phyloP scores from a whole-genome alignment of 345 rosid genomes.

The Brassica napus region DNA sequence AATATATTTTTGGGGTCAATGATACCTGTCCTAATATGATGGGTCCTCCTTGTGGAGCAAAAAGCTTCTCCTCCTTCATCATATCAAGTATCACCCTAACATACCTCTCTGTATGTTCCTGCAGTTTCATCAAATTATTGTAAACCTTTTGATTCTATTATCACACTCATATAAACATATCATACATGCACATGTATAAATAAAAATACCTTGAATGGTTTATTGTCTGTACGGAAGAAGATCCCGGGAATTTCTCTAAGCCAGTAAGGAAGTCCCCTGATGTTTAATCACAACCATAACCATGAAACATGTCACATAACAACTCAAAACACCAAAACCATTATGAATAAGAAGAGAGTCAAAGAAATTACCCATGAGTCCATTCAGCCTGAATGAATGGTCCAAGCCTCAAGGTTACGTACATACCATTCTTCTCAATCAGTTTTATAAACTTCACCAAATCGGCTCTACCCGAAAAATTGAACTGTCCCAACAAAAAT shows the following conservation, averaged over 20 bases:
- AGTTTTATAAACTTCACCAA: constrained; percentile 74
- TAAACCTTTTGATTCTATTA: neutral
- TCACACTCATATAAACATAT: neutral
- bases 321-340: neutral
- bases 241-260: constrained; percentile 69
- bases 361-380: constrained; percentile 78
- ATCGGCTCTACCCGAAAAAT: constrained; percentile 70
- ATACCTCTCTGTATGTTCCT: constrained; percentile 62
- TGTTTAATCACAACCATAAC: constrained; percentile 11
- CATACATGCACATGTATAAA: neutral
- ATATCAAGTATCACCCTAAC: constrained; percentile 46
- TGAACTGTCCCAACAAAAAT: constrained; percentile 47
- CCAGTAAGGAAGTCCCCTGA: constrained; percentile 94
- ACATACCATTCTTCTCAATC: constrained; percentile 59
- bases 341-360: neutral
- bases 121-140: neutral
- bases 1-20: neutral
- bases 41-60: constrained; percentile 66
- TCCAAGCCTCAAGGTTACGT: constrained; percentile 69
- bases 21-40: constrained; percentile 63
- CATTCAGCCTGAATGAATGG: constrained; percentile 97
- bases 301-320: constrained; percentile 21
- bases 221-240: constrained; percentile 71
- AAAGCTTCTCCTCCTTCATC: constrained; percentile 50
- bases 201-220: constrained; percentile 71